phyloP scores from a whole-genome alignment of 2,329 filamentous ascomycete species.

The Ophiosphaerella korrae region DNA sequence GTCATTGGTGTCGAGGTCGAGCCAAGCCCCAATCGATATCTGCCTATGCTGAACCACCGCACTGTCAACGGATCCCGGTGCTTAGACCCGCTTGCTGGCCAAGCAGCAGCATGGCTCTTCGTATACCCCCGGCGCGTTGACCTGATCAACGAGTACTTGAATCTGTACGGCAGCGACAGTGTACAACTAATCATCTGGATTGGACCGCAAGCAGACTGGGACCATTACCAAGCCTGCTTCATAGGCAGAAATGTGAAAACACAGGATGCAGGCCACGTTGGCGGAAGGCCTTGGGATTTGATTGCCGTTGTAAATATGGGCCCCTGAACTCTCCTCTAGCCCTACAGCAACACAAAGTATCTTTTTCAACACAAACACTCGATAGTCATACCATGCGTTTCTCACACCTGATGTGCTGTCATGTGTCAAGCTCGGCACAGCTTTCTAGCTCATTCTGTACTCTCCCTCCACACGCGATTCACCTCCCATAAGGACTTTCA shows the following conservation, averaged over 20 bases:
- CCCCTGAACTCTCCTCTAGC: too few relatives aligned
- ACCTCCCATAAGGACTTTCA: too few relatives aligned
- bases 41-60: conserved; percentile 50
- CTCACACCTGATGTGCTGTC: too few relatives aligned
- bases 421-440: too few relatives aligned
- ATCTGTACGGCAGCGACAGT: conserved; percentile 30
- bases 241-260: conserved; percentile 22
- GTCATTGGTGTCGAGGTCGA: conserved; percentile 57
- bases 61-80: conserved; percentile 53
- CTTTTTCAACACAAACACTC: too few relatives aligned
- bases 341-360: too few relatives aligned
- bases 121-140: conserved; percentile 58
- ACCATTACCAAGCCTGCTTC: conserved; percentile 39
- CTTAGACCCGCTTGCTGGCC: conserved; percentile 48
- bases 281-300: conserved; percentile 42
- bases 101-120: conserved; percentile 57
- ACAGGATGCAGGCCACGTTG: conserved; percentile 29
- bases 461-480: too few relatives aligned
- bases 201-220: conserved; percentile 52
- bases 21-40: conserved; percentile 52
- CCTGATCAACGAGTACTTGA: conserved; percentile 53
- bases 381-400: too few relatives aligned
- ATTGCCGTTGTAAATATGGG: conserved; percentile 29
- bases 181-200: conserved; percentile 51
- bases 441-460: too few relatives aligned